phyloP scores from a whole-genome alignment of 1,284 basidiomycete genomes.

The Papiliotrema flavescens region DNA sequence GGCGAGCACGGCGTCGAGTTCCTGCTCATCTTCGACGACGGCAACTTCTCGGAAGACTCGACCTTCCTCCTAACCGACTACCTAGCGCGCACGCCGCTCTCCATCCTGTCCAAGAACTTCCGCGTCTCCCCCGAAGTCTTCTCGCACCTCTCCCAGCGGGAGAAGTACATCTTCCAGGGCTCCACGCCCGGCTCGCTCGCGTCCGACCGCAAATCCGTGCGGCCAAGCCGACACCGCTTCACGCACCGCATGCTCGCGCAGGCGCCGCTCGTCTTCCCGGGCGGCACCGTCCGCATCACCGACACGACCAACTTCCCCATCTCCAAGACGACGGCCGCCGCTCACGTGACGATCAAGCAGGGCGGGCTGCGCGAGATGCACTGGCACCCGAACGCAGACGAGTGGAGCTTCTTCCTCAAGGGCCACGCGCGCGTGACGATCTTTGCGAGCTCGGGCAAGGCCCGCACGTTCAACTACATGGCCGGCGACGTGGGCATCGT shows the following conservation, averaged over 20 bases:
- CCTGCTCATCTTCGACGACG: slow-evolving; percentile 61
- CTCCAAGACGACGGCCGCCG: slow-evolving; percentile 60
- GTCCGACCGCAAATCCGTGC: slow-evolving; percentile 10
- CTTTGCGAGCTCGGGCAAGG: slow-evolving; percentile 61
- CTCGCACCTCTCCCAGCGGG: slow-evolving; percentile 38
- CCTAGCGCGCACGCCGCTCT: slow-evolving; percentile 58
- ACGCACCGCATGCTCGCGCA: slow-evolving; percentile 42
- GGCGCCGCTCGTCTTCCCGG: slow-evolving; percentile 49
- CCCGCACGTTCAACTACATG: slow-evolving; percentile 66
- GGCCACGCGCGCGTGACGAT: slow-evolving; percentile 61
- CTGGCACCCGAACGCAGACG: slow-evolving; percentile 66
- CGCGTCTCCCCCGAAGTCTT: slow-evolving; percentile 57
- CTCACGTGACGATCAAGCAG: slow-evolving; percentile 64
- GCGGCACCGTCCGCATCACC: slow-evolving; percentile 63
- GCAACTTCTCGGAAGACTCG: slow-evolving; percentile 62
- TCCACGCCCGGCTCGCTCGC: slow-evolving; percentile 8
- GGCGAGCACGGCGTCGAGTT: slow-evolving; percentile 61
- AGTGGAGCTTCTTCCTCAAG: slow-evolving; percentile 46
- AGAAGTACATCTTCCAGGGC: slow-evolving; percentile 66
- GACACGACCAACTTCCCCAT: slow-evolving; percentile 60
- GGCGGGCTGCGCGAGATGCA: slow-evolving; percentile 60
- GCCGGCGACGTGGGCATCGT: slow-evolving; percentile 62
- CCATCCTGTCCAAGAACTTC: slow-evolving; percentile 70
- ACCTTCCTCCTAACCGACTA: slow-evolving; percentile 60
- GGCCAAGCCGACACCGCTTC: slow-evolving; percentile 12